Base-by-base conservation (phyloP, 148 eudicot species). In the Linanthus parryae region DNA sequence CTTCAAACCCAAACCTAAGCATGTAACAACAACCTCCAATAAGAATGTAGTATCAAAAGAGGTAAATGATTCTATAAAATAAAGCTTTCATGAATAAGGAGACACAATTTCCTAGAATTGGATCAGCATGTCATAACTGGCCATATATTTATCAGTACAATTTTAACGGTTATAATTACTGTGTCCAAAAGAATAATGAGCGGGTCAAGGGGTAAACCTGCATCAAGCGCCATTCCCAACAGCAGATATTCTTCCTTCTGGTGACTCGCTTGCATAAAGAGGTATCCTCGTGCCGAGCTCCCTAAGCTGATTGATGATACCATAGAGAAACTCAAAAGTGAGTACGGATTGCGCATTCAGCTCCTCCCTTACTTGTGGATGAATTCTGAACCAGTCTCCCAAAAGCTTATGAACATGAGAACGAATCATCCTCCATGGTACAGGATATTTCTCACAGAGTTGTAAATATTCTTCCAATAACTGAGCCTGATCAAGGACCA, bases 361-460 rank as follows among this genome's bases (percentile, higher is more conserved):
- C 18, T 88, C 94, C 41, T 84, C 88, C 39, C 99, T 76, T 2
- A 92, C 82, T 29, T 74, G 42, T 0, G 99, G 99, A 31, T 78
- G 96, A 60, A 76, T 17, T 29, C 78, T 65, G 27, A 92, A 92
- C 99, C 96, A 92, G 52, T 87, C 94, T 20, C 96, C 99, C 30
- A 92, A 56, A 83, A 92, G 66, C 73, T 82, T 88, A 59, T 92
- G 99, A 45, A 88, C 88, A 48, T 92, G 99, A 36, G 95, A 69
- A 20, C 90, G 88, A 15, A 92, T 56, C 68, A 92, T 92, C 73
- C 99, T 88, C 96, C 91, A 88, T 2, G 99, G 99, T 35, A 92
- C 91, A 0, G 99, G 94, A 64, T 84, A 70, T 58, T 71, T 72
- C 71, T 88, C 96, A 62, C 96, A 84, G 5, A 92, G 69, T 57